Evolutionary conservation across 306 rosid species (phyloP).

Genomic region (Trifolium dubium): DNA sequence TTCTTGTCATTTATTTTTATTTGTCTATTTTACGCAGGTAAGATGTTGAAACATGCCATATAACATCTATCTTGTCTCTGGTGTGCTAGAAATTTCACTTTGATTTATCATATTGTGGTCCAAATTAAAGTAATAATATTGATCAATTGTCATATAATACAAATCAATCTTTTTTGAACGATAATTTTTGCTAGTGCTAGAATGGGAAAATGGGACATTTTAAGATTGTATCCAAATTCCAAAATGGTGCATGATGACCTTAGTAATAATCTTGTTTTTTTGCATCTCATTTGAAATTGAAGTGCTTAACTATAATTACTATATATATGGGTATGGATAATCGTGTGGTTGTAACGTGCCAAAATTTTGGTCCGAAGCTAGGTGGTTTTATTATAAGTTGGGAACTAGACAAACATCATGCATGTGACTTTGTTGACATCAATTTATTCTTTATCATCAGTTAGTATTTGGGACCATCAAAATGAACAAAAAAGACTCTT

Average conservation of each 20-base stretch:
- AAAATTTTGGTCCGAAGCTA: background rate
- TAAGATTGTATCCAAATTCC: slow-evolving; percentile 19
- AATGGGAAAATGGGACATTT: slow-evolving; percentile 27
- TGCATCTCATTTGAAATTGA: background rate
- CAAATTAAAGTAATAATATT: slow-evolving; percentile 26
- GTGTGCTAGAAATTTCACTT: too few relatives aligned
- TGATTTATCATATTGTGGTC: too few relatives aligned
- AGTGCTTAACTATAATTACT: background rate
- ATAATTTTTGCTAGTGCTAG: slow-evolving; percentile 15
- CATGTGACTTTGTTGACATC: slow-evolving; percentile 46
- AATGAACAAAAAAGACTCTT: slow-evolving; percentile 30
- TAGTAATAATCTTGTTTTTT: background rate
- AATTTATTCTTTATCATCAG: slow-evolving; percentile 30
- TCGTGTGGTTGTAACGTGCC: slow-evolving; percentile 16
- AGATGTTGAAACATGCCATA: too few relatives aligned
- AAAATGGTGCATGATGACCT: slow-evolving; percentile 28
- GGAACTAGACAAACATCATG: slow-evolving; percentile 42
- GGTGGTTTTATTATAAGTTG: slow-evolving; percentile 14
- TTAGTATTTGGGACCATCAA: slow-evolving; percentile 24
- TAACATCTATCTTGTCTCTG: too few relatives aligned
- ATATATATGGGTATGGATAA: background rate
- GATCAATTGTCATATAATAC: background rate
- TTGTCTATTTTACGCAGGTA: too few relatives aligned
- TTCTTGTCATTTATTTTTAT: too few relatives aligned
- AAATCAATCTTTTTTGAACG: background rate